Base-by-base conservation (phyloP, 2,329 filamentous ascomycete genomes). In the Fusarium odoratissimum region DNA sequence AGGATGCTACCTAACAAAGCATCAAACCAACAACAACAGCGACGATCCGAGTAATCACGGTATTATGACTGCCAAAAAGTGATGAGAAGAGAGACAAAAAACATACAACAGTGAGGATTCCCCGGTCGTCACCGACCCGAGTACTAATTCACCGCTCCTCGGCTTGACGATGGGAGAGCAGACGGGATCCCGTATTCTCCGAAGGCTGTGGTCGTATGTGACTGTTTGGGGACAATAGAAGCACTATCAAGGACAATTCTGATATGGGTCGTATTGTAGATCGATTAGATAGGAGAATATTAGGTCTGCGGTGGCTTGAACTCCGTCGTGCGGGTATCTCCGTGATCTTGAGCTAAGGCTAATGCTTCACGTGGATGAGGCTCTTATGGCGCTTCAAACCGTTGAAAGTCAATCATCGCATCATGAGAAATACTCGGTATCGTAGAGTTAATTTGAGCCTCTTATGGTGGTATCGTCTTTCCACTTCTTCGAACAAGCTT, bases 101-200 rank as follows among this genome's bases (percentile, higher is more conserved):
- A 65, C 62, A 65, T 65, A 65, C 62, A 65, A 65, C 48, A 64
- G 59, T 56, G 48, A 56, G 62, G 59, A 65, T 65, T 65, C 62
- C 59, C 62, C 59, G 35, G 59, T 65, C 59, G 58, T 65, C 62
- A 65, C 62, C 58, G 62, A 48, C 61, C 64, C 40, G 46, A 65
- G 45, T 51, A 51, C 63, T 66, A 66, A 59, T 67, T 51, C 64
- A 51, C 51, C 64, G 61, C 61, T 67, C 23, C 33, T 59, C 28
- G 54, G 52, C 52, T 67, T 67, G 61, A 66, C 64, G 30, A 48
- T 60, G 45, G 52, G 64, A 67, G 64, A 67, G 64, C 64, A n/a
- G 64, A 68, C 65, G 64, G 57, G 66, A 69, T 68, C 57, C 64
- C 23, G 57, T 69, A 69, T 64, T 69, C 10, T 69, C 66, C 45